Base-by-base conservation (phyloP, 225 moss, liverwort and hornwort species). In the Polytrichum formosum region DNA sequence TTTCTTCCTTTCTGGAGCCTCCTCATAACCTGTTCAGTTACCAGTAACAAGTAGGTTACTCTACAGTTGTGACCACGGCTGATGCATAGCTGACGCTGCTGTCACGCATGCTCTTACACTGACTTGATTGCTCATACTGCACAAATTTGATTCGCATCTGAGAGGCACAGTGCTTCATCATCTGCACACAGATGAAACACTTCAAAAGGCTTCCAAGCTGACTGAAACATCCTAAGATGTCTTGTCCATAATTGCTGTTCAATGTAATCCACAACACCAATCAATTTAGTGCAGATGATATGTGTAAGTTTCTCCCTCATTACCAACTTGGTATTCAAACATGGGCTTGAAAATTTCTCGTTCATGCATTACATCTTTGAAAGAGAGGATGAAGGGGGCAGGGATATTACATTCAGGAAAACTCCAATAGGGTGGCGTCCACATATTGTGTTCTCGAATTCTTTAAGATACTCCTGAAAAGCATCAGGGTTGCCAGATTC, bases 51-150 rank as follows among this genome's bases (percentile, higher is more conserved):
- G 25, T 69, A 1, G 60, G 73, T 85, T 70, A 88, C 30, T 69
- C 78, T 71, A 90, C 82, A 71, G 90, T 81, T 20, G 94, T 94
- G 26, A 91, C 91, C 67, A 94, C 97, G 22, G 97, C 94, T 66
- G 97, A 91, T 26, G 97, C 97, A 67, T 97, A 94, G 76, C 97
- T 97, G 26, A 97, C 97, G 70, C 97, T 97, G 86, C 92, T 97
- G 59, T 97, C 92, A 65, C 89, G 85, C 89, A 92, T 86, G 76
- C 74, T 90, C 79, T 92, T 94, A 77, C 97, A 97, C 25, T 87
- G 90, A 76, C 94, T 94, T 22, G 97, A 94, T 77, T 97, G 97
- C 54, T 97, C 94, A 31, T 94, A 97, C 70, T 92, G 94, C 86
- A 97, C 64, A 69, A 97, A 97, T 70, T 94, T 90, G 69, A 97